Conservation (phyloP, 495 filamentous ascomycete genomes). For the Penicillium mononematosum region DNA sequence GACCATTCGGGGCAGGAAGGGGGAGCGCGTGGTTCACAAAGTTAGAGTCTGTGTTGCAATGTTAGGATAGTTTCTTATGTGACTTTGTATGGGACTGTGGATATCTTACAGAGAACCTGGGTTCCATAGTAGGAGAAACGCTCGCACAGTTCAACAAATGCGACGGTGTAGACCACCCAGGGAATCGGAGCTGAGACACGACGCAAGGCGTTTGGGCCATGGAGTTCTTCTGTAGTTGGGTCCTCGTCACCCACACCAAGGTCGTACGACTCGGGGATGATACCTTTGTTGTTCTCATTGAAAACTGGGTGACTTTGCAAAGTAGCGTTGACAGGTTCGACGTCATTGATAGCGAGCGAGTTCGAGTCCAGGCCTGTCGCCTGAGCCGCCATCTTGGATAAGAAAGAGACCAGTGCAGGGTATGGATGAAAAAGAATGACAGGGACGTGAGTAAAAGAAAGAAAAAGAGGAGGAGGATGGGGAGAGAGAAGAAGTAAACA, state of each 20-base stretch:
- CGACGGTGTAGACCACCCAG: neutral
- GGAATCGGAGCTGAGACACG: neutral
- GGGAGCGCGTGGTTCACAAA: neutral
- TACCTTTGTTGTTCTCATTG: neutral
- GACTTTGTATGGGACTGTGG: neutral
- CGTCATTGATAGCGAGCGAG: neutral
- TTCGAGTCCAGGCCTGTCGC: neutral
- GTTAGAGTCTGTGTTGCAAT: neutral
- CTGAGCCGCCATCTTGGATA: neutral
- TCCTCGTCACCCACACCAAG: neutral
- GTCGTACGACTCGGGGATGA: neutral
- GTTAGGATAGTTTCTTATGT: neutral
- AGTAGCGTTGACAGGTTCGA: neutral
- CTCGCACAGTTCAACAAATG: neutral
- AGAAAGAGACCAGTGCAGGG: neutral
- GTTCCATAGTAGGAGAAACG: neutral
- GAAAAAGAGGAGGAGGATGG: neutral
- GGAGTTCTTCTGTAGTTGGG: neutral
- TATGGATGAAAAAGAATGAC: neutral
- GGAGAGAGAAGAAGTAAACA: neutral
- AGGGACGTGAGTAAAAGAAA: neutral
- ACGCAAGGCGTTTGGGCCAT: neutral
- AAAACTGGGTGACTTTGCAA: neutral
- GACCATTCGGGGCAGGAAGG: neutral
- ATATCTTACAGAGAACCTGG: neutral